Base-by-base conservation (phyloP, 129 eudicot genomes). In the Flaveria linearis region DNA sequence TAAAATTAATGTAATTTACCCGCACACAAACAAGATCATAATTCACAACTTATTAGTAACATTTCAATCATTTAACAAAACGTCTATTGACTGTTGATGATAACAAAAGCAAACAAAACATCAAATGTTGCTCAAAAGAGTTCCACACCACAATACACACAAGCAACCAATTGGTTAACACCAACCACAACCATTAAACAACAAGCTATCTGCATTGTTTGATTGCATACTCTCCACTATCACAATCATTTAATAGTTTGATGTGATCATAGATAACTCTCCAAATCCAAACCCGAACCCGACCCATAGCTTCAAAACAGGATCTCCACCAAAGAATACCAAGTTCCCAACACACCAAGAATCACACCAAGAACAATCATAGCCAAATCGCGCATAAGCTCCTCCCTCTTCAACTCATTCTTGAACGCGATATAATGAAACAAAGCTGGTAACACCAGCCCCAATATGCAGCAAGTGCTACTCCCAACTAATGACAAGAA, bases 401-500 rank as follows among this genome's bases (percentile, higher is more conserved):
- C 83, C 47, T 74, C 76, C 69, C 42, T 9, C 61, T 77, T 76
- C 78, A 81, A 71, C 74, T 85, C 88, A 25, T 84, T 68, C 83
- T 81, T 86, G 51, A 83, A 86, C 3, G 80, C 76, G n/a, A 75
- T 68, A 50, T 81, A 85, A 78, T 88, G 90, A 76, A 88, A 88
- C 45, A 88, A 74, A 75, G 88, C 60, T 51, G 90, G 93, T 64
- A 85, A 81, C 36, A 88, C 90, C 80, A 85, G 73, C n/a, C 88
- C 93, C 70, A 88, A 71, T 23, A 58, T 68, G 62, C 89, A 83
- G 46, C 90, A 88, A 66, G 85, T 84, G 72, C 90, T 88, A 51
- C 93, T 88, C 61, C 93, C 90, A 20, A 88, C 93, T 71, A 88
- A 69, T 3, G 93, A 85, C 72, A 85, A 73, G 50, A 88, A 88